A percentile compares a stretch with the other conserved stretches of the same genome.
Conservation (phyloP, 495 filamentous ascomycete species). For the Apodospora peruviana region DNA sequence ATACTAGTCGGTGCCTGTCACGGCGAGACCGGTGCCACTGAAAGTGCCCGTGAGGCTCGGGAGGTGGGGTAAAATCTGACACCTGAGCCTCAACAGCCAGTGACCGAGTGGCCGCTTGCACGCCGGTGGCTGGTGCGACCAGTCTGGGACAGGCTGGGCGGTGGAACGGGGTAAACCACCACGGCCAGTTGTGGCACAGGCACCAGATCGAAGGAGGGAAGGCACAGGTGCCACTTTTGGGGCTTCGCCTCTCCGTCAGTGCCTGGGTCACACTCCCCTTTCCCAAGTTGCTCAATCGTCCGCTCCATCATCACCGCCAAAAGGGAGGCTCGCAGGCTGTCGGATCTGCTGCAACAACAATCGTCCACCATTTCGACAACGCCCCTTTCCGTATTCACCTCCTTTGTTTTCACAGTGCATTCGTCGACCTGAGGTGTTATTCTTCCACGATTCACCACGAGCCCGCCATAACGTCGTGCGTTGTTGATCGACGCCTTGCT, state of each 20-base stretch:
- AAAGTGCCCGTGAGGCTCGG: too few species aligned
- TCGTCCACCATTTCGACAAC: background rate
- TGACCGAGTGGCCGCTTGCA: too few species aligned
- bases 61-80: background rate
- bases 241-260: background rate
- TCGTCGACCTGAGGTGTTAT: constrained; percentile 3
- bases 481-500: constrained; percentile 15
- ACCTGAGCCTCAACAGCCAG: too few species aligned
- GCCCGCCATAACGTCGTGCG: constrained; percentile 7
- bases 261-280: background rate
- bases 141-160: too few species aligned
- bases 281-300: too few species aligned
- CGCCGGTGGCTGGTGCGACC: background rate
- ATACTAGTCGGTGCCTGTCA: too few species aligned
- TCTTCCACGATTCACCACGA: constrained; percentile 5
- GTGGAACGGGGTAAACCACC: background rate
- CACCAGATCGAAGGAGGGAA: background rate
- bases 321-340: background rate
- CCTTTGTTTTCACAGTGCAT: background rate
- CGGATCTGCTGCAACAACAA: background rate
- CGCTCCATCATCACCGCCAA: background rate
- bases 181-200: background rate
- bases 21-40: too few species aligned
- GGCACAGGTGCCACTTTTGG: background rate
- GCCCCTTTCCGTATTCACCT: background rate